Conservation (phyloP, 2,329 filamentous ascomycete genomes). For the Stachybotrys echinatus region DNA sequence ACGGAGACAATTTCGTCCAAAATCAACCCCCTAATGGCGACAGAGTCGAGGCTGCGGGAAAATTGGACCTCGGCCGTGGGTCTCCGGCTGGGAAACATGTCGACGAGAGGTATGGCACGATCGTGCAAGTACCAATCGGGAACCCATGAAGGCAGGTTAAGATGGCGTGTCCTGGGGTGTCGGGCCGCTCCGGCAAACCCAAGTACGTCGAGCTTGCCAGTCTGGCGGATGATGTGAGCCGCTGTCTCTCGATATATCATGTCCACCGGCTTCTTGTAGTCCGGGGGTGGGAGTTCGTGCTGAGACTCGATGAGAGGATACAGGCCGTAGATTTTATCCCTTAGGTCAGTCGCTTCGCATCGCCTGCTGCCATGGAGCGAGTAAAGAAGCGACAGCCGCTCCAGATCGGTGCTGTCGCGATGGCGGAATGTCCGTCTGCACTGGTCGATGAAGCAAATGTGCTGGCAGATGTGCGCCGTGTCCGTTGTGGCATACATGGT, state of each 20-base stretch:
- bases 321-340: not conserved
- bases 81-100: not conserved
- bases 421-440: not conserved
- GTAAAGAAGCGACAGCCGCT: not conserved
- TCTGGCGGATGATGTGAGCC: not conserved
- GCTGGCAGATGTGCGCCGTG: not conserved
- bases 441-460: not conserved
- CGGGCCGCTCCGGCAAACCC: not conserved
- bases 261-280: not conserved
- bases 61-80: not conserved
- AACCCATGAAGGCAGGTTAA: not conserved
- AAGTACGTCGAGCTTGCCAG: not conserved
- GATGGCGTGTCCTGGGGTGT: not conserved
- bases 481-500: not conserved
- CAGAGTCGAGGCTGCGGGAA: not conserved
- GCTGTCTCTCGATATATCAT: not conserved
- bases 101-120: not conserved
- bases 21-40: not conserved
- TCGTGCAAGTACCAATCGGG: not conserved
- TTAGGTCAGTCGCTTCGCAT: not conserved
- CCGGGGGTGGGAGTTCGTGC: not conserved
- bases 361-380: not conserved
- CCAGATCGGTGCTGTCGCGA: not conserved
- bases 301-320: not conserved
- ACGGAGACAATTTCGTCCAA: not conserved